Conservation (phyloP, 805 yeast species). For the Maudiozyma turicensis region DNA sequence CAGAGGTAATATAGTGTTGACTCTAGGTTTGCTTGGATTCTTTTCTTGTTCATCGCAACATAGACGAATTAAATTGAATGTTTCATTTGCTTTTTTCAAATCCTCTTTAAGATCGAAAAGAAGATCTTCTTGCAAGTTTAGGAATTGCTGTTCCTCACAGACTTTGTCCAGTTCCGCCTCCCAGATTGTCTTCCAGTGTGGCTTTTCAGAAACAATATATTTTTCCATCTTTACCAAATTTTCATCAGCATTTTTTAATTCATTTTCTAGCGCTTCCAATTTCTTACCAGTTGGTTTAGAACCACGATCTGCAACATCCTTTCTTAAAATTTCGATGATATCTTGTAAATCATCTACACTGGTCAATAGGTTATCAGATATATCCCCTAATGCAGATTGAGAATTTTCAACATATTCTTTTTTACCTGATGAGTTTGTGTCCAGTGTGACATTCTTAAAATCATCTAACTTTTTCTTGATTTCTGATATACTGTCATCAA, state of each 20-base stretch:
- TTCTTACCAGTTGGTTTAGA: conserved; percentile 73
- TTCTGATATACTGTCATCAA: conserved; percentile 36
- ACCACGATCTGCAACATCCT: conserved; percentile 88
- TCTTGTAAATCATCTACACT: conserved; percentile 89
- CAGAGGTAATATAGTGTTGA: conserved; percentile 33
- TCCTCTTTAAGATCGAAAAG: conserved; percentile 74
- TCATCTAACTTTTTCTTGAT: conserved; percentile 38
- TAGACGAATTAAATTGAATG: conserved; percentile 69
- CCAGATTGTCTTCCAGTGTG: conserved; percentile 87
- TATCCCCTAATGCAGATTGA: conserved; percentile 60
- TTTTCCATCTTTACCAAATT: conserved; percentile 45
- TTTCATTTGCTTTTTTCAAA: conserved; percentile 67
- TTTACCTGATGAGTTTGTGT: conserved; percentile 24
- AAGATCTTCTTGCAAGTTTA: conserved; percentile 82
- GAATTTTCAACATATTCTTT: conserved; percentile 67
- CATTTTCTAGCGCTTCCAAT: conserved; percentile 53
- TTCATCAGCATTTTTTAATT: conserved; percentile 47
- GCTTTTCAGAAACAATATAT: conserved; percentile 61
- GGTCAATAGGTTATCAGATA: conserved; percentile 64
- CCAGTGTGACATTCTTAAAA: conserved; percentile 41
- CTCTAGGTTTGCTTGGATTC: conserved; percentile 35
- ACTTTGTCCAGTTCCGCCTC: conserved; percentile 82
- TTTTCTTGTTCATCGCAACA: conserved; percentile 73
- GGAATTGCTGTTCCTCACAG: conserved; percentile 88
- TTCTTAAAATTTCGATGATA: conserved; percentile 74